Conservation (phyloP, 108 stramenopile species). For the Pseudonitzschia delicatissima region DNA sequence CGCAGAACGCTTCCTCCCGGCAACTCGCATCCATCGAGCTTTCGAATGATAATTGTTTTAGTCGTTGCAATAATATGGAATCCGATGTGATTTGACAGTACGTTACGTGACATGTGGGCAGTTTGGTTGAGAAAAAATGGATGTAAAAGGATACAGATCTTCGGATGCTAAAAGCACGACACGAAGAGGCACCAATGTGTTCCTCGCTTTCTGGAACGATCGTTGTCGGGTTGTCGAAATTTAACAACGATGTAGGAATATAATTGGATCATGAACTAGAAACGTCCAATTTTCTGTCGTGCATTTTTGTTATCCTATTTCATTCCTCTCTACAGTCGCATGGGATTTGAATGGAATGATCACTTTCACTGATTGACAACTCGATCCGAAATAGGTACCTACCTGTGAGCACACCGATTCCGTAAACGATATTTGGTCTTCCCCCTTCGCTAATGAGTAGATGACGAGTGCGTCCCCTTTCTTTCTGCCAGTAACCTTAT, state of each 20-base stretch:
- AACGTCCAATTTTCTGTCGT: no score
- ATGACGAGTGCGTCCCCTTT: conserved; percentile 82
- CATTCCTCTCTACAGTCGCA: no score
- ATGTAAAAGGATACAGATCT: not conserved
- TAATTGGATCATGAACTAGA: no score
- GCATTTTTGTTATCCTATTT: no score
- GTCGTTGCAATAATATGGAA: not conserved
- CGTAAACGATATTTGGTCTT: conserved; percentile 34
- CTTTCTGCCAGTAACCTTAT: conserved; percentile 47
- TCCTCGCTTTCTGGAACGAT: no score
- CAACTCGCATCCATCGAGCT: conserved; percentile 73
- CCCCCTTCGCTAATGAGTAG: conserved; percentile 35
- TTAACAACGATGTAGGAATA: no score
- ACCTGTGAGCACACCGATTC: conserved; percentile 75
- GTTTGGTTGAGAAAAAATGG: conserved; percentile 1
- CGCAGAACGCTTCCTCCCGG: conserved; percentile 44
- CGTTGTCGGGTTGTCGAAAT: no score
- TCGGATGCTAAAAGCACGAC: not conserved
- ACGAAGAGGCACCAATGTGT: no score
- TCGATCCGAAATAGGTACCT: conserved; percentile 28
- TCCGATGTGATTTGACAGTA: not conserved
- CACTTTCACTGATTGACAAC: no score
- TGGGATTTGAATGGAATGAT: no score
- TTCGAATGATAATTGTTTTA: not conserved
- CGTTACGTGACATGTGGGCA: not conserved